Percentiles rank a stretch among this genome's conserved stretches.
Conservation (phyloP, 2,329 filamentous ascomycete genomes). For the Pyrenophora seminiperda region DNA sequence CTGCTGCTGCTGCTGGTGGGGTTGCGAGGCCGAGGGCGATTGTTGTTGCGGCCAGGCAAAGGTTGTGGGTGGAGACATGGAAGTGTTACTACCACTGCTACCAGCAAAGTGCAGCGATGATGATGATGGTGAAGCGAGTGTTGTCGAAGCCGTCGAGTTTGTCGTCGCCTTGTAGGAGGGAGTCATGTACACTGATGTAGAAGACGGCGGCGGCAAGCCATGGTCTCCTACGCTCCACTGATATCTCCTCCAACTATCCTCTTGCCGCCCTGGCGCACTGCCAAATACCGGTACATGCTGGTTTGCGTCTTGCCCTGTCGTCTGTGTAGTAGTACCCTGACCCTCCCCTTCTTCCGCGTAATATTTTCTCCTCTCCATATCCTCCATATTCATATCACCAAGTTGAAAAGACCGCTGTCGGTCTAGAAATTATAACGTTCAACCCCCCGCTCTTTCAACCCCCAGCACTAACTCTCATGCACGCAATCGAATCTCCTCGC, state of each 20-base stretch:
- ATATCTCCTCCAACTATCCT: constrained; percentile 28
- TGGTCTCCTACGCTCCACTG: constrained; percentile 26
- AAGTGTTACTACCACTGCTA: constrained; percentile 24
- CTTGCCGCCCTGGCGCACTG: constrained; percentile 16
- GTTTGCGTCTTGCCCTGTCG: constrained; percentile 20
- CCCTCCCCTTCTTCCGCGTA: constrained; percentile 30
- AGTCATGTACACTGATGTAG: constrained; percentile 47
- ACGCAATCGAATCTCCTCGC: too few species aligned
- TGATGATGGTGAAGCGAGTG: constrained; percentile 43
- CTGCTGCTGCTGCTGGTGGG: constrained; percentile 50
- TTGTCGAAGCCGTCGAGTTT: constrained; percentile 26
- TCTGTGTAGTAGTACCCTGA: constrained; percentile 21
- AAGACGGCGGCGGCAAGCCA: constrained; percentile 55
- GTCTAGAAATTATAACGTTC: too few species aligned
- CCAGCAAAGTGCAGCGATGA: constrained; percentile 36
- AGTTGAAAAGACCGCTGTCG: background rate
- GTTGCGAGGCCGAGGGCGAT: too few species aligned
- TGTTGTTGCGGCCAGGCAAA: constrained; percentile 39
- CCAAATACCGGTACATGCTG: constrained; percentile 24
- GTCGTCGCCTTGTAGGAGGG: constrained; percentile 35
- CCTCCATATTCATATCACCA: constrained; percentile 16
- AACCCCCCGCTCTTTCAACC: too few species aligned
- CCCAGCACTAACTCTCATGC: too few species aligned
- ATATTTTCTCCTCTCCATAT: constrained; percentile 35
- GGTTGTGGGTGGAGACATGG: constrained; percentile 35